A percentile compares a stretch with the other conserved stretches of the same genome.
phyloP scores from a whole-genome alignment of 176 grass and related monocot genomes.

The Otatea glauca region DNA sequence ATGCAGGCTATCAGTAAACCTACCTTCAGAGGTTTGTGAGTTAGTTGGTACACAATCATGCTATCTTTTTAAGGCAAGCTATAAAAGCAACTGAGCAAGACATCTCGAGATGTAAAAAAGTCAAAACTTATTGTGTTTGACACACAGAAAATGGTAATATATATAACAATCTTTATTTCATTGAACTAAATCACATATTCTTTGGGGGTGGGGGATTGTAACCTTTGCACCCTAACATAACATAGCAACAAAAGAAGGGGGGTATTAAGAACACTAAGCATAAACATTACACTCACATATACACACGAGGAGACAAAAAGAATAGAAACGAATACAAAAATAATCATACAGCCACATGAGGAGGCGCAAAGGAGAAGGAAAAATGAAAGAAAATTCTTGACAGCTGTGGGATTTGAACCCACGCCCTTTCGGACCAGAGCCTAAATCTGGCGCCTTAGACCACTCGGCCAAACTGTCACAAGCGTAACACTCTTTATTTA shows the following conservation, averaged over 20 bases:
- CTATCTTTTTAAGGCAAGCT: not conserved
- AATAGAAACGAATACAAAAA: not conserved
- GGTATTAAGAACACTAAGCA: not conserved
- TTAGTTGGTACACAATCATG: not conserved
- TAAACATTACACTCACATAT: not conserved
- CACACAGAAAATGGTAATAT: not conserved
- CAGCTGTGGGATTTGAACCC: constrained; percentile 99
- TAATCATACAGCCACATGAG: not conserved
- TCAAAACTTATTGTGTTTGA: not conserved
- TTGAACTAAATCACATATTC: not conserved
- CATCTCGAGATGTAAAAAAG: not conserved
- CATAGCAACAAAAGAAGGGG: not conserved
- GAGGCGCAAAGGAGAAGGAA: not conserved
- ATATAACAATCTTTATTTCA: not conserved
- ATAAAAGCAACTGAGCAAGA: not conserved
- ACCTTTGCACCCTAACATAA: not conserved
- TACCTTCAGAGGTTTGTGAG: not conserved
- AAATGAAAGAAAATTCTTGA: not conserved
- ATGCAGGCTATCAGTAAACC: not conserved
- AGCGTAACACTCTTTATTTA: rapidly evolving
- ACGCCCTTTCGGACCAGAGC: constrained; percentile 99
- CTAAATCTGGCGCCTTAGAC: constrained; percentile 99
- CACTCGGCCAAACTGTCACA: constrained; percentile 97
- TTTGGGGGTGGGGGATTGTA: no score
- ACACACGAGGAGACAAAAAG: not conserved